Evolutionary conservation across 2,329 filamentous ascomycete genomes (phyloP).

Genomic region (Colletotrichum somersetense): DNA sequence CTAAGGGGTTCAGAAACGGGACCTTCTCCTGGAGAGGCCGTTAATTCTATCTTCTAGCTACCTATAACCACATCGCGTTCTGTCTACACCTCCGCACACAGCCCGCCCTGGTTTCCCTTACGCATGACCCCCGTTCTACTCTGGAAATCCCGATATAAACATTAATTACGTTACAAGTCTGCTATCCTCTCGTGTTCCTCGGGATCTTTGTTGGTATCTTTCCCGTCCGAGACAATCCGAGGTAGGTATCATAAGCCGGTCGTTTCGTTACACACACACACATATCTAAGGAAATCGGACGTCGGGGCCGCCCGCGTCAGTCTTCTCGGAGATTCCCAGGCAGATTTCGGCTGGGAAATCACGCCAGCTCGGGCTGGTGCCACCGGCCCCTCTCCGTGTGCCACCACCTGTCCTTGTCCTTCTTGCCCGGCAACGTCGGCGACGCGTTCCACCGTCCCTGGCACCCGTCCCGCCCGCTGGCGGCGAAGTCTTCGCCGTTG

Average conservation of each 20-base stretch:
- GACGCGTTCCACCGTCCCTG: slow-evolving; percentile 61
- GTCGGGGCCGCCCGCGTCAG: neutral
- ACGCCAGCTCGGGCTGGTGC: slow-evolving; percentile 47
- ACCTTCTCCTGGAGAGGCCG: neutral
- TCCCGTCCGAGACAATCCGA: slow-evolving; percentile 12
- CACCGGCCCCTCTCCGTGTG: slow-evolving; percentile 64
- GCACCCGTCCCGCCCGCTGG: slow-evolving; percentile 54
- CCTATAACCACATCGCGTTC: neutral
- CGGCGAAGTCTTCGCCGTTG: slow-evolving; percentile 58
- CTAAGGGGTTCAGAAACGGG: neutral
- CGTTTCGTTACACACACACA: slow-evolving; percentile 6
- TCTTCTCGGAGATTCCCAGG: neutral
- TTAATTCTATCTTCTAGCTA: neutral
- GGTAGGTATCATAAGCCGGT: slow-evolving; percentile 23
- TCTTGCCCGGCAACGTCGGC: slow-evolving; percentile 56
- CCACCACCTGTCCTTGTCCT: slow-evolving; percentile 64
- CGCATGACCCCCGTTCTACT: neutral
- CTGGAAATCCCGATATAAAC: slow-evolving; percentile 23
- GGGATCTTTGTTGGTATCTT: slow-evolving; percentile 24
- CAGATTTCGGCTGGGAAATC: neutral
- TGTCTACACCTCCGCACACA: neutral
- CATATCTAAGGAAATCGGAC: neutral
- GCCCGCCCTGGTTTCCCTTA: no score
- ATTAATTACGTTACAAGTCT: slow-evolving; percentile 21
- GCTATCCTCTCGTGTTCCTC: neutral